These are phyloP conservation scores for bread wheat (Triticum aestivum) DNA, from an alignment of 176 grass and related monocot species.

Conservation along the genomic window IWGSC_CS_RefSeq_v2.1 NC_057813.1:137969761-137970260, in stretches of 20 bases:
- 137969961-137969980: background rate
- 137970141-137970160: background rate
- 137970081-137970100: too few species aligned
- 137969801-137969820: slow-evolving; percentile 85
- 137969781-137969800: slow-evolving; percentile 88
- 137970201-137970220: background rate
- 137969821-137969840: slow-evolving; percentile 91
- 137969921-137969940: slow-evolving; percentile 22
- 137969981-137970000: background rate
- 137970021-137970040: background rate
- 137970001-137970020: background rate
- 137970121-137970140: background rate
- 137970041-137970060: background rate
- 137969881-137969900: slow-evolving; percentile 80
- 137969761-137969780: slow-evolving; percentile 96
- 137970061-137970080: too few species aligned
- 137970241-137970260: background rate
- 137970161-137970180: background rate
- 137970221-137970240: background rate
- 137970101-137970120: too few species aligned
- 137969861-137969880: slow-evolving; percentile 80
- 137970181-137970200: background rate
- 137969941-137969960: background rate
- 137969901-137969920: slow-evolving; percentile 93
- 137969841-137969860: slow-evolving; percentile 92